Percentiles rank a stretch among this genome's conserved stretches.
These are phyloP conservation scores for Boletus eberwhitei DNA, from an alignment of 768 basidiomycete genomes.

Conservation along the genomic window DNA sequence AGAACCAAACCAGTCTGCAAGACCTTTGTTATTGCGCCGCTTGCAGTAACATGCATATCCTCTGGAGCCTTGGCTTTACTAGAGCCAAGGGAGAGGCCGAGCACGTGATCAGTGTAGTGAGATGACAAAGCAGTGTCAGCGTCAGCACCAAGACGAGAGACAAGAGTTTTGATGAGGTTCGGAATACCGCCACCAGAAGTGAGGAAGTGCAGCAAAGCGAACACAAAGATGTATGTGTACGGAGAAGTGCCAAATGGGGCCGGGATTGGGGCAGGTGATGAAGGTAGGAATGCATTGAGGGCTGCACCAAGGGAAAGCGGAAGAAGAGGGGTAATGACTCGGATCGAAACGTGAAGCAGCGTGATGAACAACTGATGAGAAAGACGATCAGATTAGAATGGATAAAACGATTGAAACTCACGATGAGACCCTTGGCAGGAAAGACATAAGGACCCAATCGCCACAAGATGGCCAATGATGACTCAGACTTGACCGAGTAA, in stretches of 20 bases:
- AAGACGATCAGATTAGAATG: not conserved
- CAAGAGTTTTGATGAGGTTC: constrained; percentile 67
- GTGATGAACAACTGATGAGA: constrained; percentile 58
- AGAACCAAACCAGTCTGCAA: constrained; percentile 48
- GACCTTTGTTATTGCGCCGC: constrained; percentile 13
- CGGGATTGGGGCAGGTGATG: constrained; percentile 16
- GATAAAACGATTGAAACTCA: constrained; percentile 7
- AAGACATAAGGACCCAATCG: constrained; percentile 19
- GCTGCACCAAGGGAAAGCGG: constrained; percentile 65
- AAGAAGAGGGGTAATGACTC: constrained; percentile 69
- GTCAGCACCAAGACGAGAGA: constrained; percentile 88
- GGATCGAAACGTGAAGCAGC: constrained; percentile 65
- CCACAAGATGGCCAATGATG: constrained; percentile 16
- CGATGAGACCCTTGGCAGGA: constrained; percentile 23
- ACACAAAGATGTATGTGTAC: constrained; percentile 68
- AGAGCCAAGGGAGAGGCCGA: constrained; percentile 86
- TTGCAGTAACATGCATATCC: constrained; percentile 30
- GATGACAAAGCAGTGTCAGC: constrained; percentile 60
- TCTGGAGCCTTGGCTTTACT: constrained; percentile 77
- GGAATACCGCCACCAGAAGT: constrained; percentile 74
- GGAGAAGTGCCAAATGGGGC: constrained; percentile 40
- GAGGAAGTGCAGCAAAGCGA: constrained; percentile 67
- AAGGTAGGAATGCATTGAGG: constrained; percentile 20
- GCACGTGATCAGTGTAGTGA: constrained; percentile 80
- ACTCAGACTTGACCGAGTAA: constrained; percentile 4